Percentiles rank a stretch among this genome's conserved stretches.
phyloP scores from a whole-genome alignment of 2,329 filamentous ascomycete species.

The Thyridium curvatum region DNA sequence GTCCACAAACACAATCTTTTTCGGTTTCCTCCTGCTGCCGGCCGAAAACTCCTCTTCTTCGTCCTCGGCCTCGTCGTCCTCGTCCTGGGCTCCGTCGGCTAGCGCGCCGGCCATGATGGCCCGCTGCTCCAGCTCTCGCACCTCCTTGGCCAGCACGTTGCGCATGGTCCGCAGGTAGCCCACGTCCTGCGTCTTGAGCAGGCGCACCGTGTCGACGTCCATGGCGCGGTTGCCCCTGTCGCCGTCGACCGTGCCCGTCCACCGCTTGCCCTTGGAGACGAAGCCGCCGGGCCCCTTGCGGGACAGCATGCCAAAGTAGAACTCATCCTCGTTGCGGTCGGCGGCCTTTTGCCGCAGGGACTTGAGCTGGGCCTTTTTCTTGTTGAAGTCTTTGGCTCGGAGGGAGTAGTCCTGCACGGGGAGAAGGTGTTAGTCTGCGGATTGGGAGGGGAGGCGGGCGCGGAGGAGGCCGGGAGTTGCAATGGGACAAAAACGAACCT shows the following conservation, averaged over 20 bases:
- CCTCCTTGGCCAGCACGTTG: constrained; percentile 53
- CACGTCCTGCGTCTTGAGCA: constrained; percentile 64
- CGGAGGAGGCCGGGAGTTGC: neutral
- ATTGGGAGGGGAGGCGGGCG: neutral
- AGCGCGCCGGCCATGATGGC: constrained; percentile 35
- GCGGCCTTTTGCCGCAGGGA: constrained; percentile 54
- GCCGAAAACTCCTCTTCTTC: constrained; percentile 17
- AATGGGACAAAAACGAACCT: no score
- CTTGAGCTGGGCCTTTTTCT: constrained; percentile 57
- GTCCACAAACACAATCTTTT: constrained; percentile 47
- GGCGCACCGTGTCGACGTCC: constrained; percentile 49
- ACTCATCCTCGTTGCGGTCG: constrained; percentile 66
- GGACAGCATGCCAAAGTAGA: constrained; percentile 65
- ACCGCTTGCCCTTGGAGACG: constrained; percentile 35
- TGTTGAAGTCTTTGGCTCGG: constrained; percentile 59
- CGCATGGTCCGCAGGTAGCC: constrained; percentile 58
- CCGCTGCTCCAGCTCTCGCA: constrained; percentile 46
- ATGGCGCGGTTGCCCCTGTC: constrained; percentile 52
- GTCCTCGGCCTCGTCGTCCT: constrained; percentile 20
- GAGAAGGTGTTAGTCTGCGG: neutral
- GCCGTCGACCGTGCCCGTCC: constrained; percentile 49
- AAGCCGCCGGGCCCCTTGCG: constrained; percentile 48
- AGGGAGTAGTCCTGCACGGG: constrained; percentile 52
- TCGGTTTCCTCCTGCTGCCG: constrained; percentile 16
- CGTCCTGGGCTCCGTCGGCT: constrained; percentile 21